Percentiles rank a stretch among this genome's conserved stretches.
Evolutionary conservation across 1,139 yeast species (phyloP).

Genomic region (Taphrina wiesneri): DNA sequence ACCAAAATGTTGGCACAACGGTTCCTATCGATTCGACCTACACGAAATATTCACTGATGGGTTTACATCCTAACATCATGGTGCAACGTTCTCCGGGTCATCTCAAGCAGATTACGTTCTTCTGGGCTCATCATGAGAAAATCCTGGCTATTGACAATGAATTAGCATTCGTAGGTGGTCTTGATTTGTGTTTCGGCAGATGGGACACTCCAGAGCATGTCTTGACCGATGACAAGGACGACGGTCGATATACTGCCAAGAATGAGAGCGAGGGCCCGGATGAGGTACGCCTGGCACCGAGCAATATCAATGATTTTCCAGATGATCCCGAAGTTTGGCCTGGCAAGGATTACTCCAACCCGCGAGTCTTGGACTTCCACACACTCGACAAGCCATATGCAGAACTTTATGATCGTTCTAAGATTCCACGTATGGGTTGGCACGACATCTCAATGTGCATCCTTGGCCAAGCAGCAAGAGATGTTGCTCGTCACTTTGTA

Average conservation of each 20-base stretch:
- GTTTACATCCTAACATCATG: slow-evolving; percentile 80
- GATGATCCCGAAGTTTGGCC: slow-evolving; percentile 67
- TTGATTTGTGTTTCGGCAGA: slow-evolving; percentile 92
- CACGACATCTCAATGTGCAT: slow-evolving; percentile 97
- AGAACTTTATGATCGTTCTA: slow-evolving; percentile 82
- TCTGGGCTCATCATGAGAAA: slow-evolving; percentile 99
- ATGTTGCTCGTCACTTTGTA: slow-evolving; percentile 87
- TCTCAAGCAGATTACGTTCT: slow-evolving; percentile 84
- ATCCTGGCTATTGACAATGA: slow-evolving; percentile 83
- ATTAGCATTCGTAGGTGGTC: slow-evolving; percentile 89
- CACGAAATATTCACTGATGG: slow-evolving; percentile 88
- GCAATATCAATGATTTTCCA: slow-evolving; percentile 46
- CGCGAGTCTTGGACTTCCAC: slow-evolving; percentile 83
- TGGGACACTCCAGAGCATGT: slow-evolving; percentile 97
- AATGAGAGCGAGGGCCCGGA: slow-evolving; percentile 20
- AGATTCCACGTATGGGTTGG: slow-evolving; percentile 97
- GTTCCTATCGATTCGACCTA: slow-evolving; percentile 92
- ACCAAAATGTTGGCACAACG: slow-evolving; percentile 90
- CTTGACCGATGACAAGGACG: slow-evolving; percentile 64
- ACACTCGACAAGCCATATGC: slow-evolving; percentile 83
- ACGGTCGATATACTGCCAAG: slow-evolving; percentile 35
- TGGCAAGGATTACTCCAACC: slow-evolving; percentile 96
- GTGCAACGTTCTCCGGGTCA: slow-evolving; percentile 95
- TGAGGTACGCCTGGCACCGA: slow-evolving; percentile 40
- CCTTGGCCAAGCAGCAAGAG: slow-evolving; percentile 94